A percentile compares a stretch with the other conserved stretches of the same genome.
Evolutionary conservation across 2,329 filamentous ascomycete genomes (phyloP).

Genomic region (Pestalotiopsis sp.): DNA sequence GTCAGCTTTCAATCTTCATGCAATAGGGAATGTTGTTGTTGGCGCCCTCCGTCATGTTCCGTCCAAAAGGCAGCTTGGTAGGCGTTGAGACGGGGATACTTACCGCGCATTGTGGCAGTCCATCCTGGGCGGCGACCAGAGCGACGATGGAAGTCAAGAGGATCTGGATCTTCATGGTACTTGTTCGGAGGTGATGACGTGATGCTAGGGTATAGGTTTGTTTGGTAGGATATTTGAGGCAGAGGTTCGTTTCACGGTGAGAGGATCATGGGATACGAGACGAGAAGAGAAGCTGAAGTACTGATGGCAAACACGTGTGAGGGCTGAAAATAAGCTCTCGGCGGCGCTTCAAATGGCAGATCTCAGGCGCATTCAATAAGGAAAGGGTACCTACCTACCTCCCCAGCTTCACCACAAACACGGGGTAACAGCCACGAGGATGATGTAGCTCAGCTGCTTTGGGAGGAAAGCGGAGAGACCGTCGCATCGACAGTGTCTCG

Average conservation of each 20-base stretch:
- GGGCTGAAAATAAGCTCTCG: background rate
- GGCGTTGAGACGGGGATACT: slow-evolving; percentile 28
- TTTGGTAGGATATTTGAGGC: background rate
- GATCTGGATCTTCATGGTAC: slow-evolving; percentile 51
- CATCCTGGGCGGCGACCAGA: slow-evolving; percentile 52
- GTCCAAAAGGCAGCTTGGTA: background rate
- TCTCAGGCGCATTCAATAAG: background rate
- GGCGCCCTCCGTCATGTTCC: too few species aligned
- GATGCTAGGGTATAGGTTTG: background rate
- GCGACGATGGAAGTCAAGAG: slow-evolving; percentile 55
- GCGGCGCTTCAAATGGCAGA: background rate
- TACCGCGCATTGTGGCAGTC: slow-evolving; percentile 59
- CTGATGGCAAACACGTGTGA: background rate
- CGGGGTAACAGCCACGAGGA: too few species aligned
- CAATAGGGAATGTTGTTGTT: slow-evolving; percentile 5
- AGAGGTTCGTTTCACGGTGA: slow-evolving; percentile 2
- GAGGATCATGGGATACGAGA: background rate
- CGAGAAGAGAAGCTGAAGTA: background rate
- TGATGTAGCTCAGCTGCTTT: background rate
- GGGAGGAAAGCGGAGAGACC: background rate
- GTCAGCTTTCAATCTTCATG: slow-evolving; percentile 12
- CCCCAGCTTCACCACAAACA: background rate
- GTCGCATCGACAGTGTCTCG: background rate
- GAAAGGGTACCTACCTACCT: background rate
- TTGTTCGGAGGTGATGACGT: slow-evolving; percentile 9